Evolutionary conservation across 1,139 yeast species (phyloP), one percentile per base, ranked within the genome.

Genomic region (Kodamaea suecica): DNA sequence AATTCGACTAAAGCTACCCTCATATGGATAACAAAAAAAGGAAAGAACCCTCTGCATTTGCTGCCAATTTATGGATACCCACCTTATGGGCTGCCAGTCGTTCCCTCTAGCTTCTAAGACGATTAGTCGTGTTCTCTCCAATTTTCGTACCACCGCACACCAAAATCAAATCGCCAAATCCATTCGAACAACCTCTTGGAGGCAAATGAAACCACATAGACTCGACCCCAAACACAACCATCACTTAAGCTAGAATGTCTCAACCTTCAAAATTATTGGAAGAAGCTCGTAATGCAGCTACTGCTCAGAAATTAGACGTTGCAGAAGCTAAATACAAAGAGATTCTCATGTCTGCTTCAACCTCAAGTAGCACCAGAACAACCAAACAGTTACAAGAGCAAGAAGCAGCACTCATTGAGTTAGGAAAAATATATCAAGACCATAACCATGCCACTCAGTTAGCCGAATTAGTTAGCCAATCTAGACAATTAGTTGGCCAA

Each of bases 401-500:
- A 53, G 92, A 84, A 52, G 52, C 68, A 7, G 75, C 85, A 29
- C 79, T 83, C 30, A 52, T 76, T 34, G 86, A 80, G 49, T 61
- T 83, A 49, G 88, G 86, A 19, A 68, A 71, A 39, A 50, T 83
- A 13, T 83, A 79, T 53, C 71, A 72, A 41, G 48, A 51, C 1
- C 59, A 62, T 23, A 49, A 64, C 8, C 68, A 77, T 34, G 66
- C 73, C 15, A 65, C 60, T 4, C 74, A 79, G 47, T 70, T 92
- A 35, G 66, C 74, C 12, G 65, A 63, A 27, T 76, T 92, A 52
- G 77, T 92, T 31, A 69, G 77, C n/a, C 73, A 78, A 31, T 82
- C 95, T 1, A 76, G 94, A 45, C 66, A 65, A 5, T 75, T 83
- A 13, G 79, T 90, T 68, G 76, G 78, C 8, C 70, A 76, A 37